Base-by-base conservation (phyloP, 345 rosid species). In the Trapa bicornis region DNA sequence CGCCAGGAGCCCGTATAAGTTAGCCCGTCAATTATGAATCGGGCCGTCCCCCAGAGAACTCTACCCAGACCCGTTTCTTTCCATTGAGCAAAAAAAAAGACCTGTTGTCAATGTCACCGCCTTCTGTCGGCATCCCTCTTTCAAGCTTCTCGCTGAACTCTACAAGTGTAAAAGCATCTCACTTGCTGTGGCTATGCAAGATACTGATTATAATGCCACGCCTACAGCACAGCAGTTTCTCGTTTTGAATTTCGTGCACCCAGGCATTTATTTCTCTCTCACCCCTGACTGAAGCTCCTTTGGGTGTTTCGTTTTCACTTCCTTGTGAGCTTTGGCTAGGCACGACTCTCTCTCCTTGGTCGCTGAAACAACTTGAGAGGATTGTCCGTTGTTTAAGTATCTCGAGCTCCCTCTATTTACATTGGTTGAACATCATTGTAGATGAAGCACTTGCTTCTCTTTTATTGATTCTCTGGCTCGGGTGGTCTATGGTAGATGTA, bases 281-380 rank as follows among this genome's bases (percentile, higher is more conserved):
- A 13, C 14, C 17, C 38, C 61, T 54, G 37, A 15, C 37, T 68
- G 32, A 68, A 61, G 48, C 52, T 17, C 9, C 35, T 13, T 3
- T n/a, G 68, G 52, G 50, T 58, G 57, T 61, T 48, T 50, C 17
- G 57, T n/a, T 37, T 37, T 42, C 67, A 45, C 48, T 74, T 4
- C 64, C 9, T 47, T 17, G 47, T 47, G 39, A 41, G 9, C 47
- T 71, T 53, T 67, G 65, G 38, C 29, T 22, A 22, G 29, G 29
- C 29, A 22, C 52, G 16, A 67, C 53, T 56, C 7, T 29, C 38
- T 47, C n/a, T 50, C 35, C 36, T 61, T 61, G 66, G 58, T 69
- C 35, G 47, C 66, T 37, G 66, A 58, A 4, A 6, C 2, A 45
- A 45, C 13, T 6, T 45, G 48, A 45, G 0, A 2, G 48, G 48